phyloP scores from a whole-genome alignment of 2,329 filamentous ascomycete species.

The Sporothrix globosa region DNA sequence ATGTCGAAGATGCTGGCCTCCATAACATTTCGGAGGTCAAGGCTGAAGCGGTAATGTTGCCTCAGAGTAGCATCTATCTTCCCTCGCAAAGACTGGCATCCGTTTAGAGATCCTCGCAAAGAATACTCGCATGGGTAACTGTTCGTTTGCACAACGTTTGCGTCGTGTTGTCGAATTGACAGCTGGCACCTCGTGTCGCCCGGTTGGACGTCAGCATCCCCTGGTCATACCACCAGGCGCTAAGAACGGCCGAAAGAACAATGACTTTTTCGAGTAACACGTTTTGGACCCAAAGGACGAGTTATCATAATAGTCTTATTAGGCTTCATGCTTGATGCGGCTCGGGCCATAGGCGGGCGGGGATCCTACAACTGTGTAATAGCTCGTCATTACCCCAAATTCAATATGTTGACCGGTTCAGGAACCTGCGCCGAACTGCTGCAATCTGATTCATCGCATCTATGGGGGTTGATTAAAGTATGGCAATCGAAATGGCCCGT shows the following conservation, averaged over 20 bases:
- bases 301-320: background rate
- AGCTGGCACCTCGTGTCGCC: background rate
- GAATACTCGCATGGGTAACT: background rate
- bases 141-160: background rate
- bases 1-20: background rate
- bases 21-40: background rate
- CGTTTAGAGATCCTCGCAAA: background rate
- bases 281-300: background rate
- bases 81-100: background rate
- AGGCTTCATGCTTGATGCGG: conserved; percentile 13
- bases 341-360: conserved; percentile 16
- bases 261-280: background rate
- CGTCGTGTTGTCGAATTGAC: background rate
- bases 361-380: background rate
- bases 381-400: background rate
- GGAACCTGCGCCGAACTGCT: background rate
- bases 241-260: conserved; percentile 1
- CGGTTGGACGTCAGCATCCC: background rate
- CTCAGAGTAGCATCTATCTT: background rate
- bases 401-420: background rate
- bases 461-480: background rate
- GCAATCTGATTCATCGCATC: background rate
- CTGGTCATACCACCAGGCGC: background rate
- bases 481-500: background rate
- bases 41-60: conserved; percentile 5